Evolutionary conservation across 805 yeast genomes (phyloP).

Genomic region (Saturnispora diversa): DNA sequence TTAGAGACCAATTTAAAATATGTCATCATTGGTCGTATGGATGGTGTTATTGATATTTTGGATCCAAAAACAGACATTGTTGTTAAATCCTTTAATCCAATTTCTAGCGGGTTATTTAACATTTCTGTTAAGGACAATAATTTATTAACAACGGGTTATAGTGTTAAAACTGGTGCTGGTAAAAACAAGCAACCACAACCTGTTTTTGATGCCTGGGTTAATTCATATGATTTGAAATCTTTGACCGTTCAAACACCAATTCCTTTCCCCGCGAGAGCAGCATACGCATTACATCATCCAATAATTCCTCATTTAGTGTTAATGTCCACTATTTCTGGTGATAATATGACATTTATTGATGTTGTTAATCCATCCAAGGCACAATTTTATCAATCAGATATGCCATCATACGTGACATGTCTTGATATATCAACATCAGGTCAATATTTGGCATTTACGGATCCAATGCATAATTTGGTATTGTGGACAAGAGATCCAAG

Average conservation of each 20-base stretch:
- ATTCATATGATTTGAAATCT: constrained; percentile 69
- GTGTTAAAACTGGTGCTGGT: constrained; percentile 46
- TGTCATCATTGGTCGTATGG: constrained; percentile 48
- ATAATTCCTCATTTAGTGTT: constrained; percentile 69
- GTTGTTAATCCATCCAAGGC: constrained; percentile 68
- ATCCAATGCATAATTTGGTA: constrained; percentile 52
- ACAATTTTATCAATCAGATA: constrained; percentile 57
- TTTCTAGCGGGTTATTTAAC: constrained; percentile 53
- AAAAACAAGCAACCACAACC: constrained; percentile 25
- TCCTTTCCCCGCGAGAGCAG: constrained; percentile 85
- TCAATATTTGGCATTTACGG: constrained; percentile 65
- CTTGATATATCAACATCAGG: constrained; percentile 63
- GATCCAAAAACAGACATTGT: constrained; percentile 45
- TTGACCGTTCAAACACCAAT: constrained; percentile 69
- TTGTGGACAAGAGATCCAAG: constrained; percentile 49
- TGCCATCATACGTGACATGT: constrained; percentile 38
- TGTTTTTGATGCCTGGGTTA: constrained; percentile 71
- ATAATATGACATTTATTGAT: constrained; percentile 76
- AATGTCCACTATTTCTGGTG: constrained; percentile 65
- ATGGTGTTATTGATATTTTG: constrained; percentile 56
- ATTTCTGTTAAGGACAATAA: constrained; percentile 58
- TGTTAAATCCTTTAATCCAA: constrained; percentile 49
- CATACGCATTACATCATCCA: constrained; percentile 79
- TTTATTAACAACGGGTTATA: constrained; percentile 74
- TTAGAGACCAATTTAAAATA: constrained; percentile 46